phyloP scores from a whole-genome alignment of 352 stramenopile genomes.

The Globisporangium alternatum region DNA sequence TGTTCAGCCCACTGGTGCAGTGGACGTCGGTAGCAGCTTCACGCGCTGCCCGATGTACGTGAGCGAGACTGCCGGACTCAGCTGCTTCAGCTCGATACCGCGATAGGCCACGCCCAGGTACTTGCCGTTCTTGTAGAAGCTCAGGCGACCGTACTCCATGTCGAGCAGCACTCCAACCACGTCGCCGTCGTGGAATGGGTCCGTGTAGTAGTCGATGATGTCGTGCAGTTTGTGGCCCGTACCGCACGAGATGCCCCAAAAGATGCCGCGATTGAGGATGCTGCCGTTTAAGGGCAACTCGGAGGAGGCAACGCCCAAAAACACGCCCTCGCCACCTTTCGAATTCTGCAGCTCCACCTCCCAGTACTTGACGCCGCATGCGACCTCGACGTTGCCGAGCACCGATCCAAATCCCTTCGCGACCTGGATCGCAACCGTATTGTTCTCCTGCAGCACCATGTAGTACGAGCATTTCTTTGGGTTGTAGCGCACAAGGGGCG shows the following conservation, averaged over 20 bases:
- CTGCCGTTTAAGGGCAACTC: conserved; percentile 60
- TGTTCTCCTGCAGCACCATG: conserved; percentile 50
- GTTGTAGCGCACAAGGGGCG: conserved; percentile 62
- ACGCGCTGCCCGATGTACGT: conserved; percentile 69
- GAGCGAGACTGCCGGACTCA: conserved; percentile 68
- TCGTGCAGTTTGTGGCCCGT: conserved; percentile 79
- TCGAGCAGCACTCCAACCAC: conserved; percentile 72
- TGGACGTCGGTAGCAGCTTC: conserved; percentile 51
- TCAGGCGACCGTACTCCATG: conserved; percentile 69
- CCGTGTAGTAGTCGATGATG: conserved; percentile 69
- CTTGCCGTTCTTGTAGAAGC: conserved; percentile 76
- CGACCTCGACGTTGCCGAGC: conserved; percentile 50
- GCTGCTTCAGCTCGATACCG: conserved; percentile 51
- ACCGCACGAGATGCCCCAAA: conserved; percentile 72
- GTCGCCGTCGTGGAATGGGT: conserved; percentile 73
- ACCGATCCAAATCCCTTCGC: conserved; percentile 64
- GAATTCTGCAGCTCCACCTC: conserved; percentile 60
- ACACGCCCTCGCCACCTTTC: conserved; percentile 61
- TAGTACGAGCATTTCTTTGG: conserved; percentile 57
- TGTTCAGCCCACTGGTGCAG: conserved; percentile 38
- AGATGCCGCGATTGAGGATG: conserved; percentile 54
- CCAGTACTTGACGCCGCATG: conserved; percentile 81
- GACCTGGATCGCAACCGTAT: conserved; percentile 49
- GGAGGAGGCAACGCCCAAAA: conserved; percentile 54
- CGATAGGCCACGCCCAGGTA: conserved; percentile 73